phyloP scores from a whole-genome alignment of 1,139 yeast genomes.

The Suhomyces coccinellae region DNA sequence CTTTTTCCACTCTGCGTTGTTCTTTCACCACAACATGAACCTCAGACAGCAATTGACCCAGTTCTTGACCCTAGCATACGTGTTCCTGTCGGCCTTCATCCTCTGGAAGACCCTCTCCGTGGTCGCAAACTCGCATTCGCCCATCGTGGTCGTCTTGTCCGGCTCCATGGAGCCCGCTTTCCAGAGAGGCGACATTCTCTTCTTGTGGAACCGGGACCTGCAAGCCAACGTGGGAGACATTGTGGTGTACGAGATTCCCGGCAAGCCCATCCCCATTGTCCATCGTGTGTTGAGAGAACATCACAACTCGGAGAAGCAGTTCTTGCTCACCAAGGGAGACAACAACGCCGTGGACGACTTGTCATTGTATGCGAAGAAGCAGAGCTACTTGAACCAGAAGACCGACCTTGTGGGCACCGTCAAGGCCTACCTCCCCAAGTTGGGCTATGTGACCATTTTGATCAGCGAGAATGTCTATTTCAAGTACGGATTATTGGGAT shows the following conservation, averaged over 20 bases:
- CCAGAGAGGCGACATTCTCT: slow-evolving; percentile 93
- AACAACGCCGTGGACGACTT: slow-evolving; percentile 92
- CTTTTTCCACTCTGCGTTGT: slow-evolving; percentile 10
- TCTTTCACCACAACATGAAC: slow-evolving; percentile 32
- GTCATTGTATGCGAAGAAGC: slow-evolving; percentile 76
- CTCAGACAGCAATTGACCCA: slow-evolving; percentile 53
- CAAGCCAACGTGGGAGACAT: slow-evolving; percentile 84
- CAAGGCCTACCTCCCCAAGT: slow-evolving; percentile 84
- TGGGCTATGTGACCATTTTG: slow-evolving; percentile 89
- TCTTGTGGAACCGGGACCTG: slow-evolving; percentile 82
- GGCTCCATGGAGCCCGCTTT: slow-evolving; percentile 99
- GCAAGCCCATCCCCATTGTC: slow-evolving; percentile 87
- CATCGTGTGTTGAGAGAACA: slow-evolving; percentile 92
- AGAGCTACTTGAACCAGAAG: slow-evolving; percentile 71
- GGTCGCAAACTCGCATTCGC: slow-evolving; percentile 82
- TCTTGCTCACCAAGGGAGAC: slow-evolving; percentile 91
- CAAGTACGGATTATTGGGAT: slow-evolving; percentile 67
- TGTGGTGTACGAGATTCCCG: slow-evolving; percentile 88
- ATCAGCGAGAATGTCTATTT: slow-evolving; percentile 86
- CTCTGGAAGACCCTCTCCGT: slow-evolving; percentile 85
- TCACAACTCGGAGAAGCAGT: slow-evolving; percentile 58
- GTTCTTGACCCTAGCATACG: slow-evolving; percentile 70
- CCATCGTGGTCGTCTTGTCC: slow-evolving; percentile 92
- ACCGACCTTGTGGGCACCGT: slow-evolving; percentile 87
- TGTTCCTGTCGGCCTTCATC: slow-evolving; percentile 85